These are phyloP conservation scores for Collybia sordida DNA, from an alignment of 768 basidiomycete genomes.

Conservation along the genomic window DNA sequence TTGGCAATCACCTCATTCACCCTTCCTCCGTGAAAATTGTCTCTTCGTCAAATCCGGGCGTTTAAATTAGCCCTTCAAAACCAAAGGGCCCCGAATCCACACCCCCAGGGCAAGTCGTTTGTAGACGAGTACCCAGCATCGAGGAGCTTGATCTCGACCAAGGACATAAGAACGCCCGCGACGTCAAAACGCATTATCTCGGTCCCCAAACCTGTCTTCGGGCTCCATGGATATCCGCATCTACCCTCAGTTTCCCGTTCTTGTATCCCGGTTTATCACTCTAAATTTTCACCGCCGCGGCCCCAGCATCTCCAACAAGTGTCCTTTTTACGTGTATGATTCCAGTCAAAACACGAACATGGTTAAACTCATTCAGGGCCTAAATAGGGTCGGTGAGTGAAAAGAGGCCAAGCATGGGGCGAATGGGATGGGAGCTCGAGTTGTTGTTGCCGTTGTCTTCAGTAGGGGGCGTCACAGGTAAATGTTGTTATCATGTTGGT, in stretches of 20 bases:
- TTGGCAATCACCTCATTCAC: too few relatives aligned
- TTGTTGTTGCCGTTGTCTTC: not conserved
- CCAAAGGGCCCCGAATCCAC: too few relatives aligned
- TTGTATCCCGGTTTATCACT: slow-evolving; percentile 13
- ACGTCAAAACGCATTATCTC: too few relatives aligned
- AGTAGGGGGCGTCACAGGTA: slow-evolving; percentile 23
- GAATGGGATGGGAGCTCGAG: slow-evolving; percentile 17
- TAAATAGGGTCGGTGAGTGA: slow-evolving; percentile 58
- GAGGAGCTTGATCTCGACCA: too few relatives aligned
- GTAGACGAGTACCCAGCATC: too few relatives aligned
- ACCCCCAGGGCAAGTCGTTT: too few relatives aligned
- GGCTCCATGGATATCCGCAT: slow-evolving; percentile 9
- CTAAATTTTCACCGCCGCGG: slow-evolving; percentile 8
- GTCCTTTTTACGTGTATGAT: slow-evolving; percentile 42
- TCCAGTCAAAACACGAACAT: slow-evolving; percentile 64
- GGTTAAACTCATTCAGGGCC: slow-evolving; percentile 68
- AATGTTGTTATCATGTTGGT: slow-evolving; percentile 48
- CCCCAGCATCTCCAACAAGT: slow-evolving; percentile 17
- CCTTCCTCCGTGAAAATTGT: too few relatives aligned
- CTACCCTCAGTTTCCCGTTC: not conserved
- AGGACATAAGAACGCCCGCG: too few relatives aligned
- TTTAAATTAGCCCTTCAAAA: too few relatives aligned
- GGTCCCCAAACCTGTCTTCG: slow-evolving; percentile 1
- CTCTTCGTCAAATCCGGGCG: too few relatives aligned
- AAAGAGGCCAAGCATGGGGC: slow-evolving; percentile 58